Evolutionary conservation across 148 eudicot genomes (phyloP), one percentile per base, ranked within the genome.

Genomic region (Cornus florida): DNA sequence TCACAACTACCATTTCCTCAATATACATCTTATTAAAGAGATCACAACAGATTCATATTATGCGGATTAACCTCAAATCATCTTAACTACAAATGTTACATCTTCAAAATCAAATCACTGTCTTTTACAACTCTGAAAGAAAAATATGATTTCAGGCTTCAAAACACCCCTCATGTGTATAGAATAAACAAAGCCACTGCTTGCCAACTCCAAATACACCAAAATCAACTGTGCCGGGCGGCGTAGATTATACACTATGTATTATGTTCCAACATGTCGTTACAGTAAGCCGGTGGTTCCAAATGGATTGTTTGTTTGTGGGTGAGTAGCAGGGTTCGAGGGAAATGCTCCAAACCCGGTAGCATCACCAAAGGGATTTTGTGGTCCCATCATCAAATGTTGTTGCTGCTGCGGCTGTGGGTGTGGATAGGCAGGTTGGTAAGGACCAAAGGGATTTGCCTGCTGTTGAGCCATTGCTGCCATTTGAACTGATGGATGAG

Each of bases 401-500:
- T 73, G 80, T 56, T 69, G 79, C 41, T 70, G 88, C 75, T 81
- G 95, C 71, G 78, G 88, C 32, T 79, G 92, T 7, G 89, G 85
- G 53, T 87, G 94, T 65, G 81, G 68, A 46, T 89, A 92, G 39
- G 86, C 77, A 53, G 91, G 91, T 82, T 85, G 94, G 78, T 87
- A 92, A 1, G 92, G 78, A 60, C 84, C 93, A 60, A 94, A 94
- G 22, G 97, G 98, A 79, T 91, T 94, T 68, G 35, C 73, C 78
- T 84, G 90, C 74, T 88, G 89, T 31, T 86, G 97, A 33, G 88
- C 60, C 82, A 86, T 81, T 39, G 83, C 67, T 67, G 87, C 83
- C 97, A 94, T 92, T 80, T 92, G 97, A 79, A 91, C 98, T 16
- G 92, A 74, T 24, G 89, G 62, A 43, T 95, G 88, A 72, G 92